Conservation (phyloP, 352 stramenopile species). For the Lagenidium sp. region DNA sequence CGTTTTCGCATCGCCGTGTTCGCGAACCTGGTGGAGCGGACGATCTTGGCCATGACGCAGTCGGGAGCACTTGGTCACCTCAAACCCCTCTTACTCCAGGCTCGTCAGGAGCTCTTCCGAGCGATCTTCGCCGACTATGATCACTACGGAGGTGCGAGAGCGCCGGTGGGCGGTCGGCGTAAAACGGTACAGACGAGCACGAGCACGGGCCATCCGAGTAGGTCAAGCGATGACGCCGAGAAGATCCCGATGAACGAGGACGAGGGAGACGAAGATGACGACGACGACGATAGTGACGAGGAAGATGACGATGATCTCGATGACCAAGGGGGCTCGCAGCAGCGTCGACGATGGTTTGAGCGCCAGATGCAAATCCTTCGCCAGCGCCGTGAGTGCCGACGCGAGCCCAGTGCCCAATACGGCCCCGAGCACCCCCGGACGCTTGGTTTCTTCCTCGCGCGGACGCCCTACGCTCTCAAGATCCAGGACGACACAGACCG, state of each 20-base stretch:
- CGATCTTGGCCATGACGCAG: slow-evolving; percentile 22
- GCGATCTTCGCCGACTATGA: slow-evolving; percentile 42
- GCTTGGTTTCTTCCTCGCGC: slow-evolving; percentile 35
- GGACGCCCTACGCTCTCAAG: slow-evolving; percentile 31
- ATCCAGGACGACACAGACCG: slow-evolving; percentile 25
- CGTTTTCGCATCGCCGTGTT: slow-evolving; percentile 35
- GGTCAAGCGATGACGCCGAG: background rate
- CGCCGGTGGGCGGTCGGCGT: background rate
- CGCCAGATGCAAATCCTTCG: background rate
- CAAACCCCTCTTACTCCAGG: slow-evolving; percentile 18
- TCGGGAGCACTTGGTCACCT: slow-evolving; percentile 19
- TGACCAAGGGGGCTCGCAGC: background rate
- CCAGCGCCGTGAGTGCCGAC: too few species aligned
- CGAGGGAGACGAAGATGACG: slow-evolving; percentile 4
- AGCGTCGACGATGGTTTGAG: background rate
- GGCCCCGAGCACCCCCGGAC: slow-evolving; percentile 15
- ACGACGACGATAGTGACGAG: slow-evolving; percentile 8
- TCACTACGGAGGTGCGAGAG: too few species aligned
- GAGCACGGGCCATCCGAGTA: background rate
- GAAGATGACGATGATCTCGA: background rate
- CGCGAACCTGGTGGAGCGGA: slow-evolving; percentile 30
- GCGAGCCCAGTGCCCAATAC: slow-evolving; percentile 1
- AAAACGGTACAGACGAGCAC: background rate
- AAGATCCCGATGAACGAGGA: slow-evolving; percentile 2
- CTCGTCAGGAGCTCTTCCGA: slow-evolving; percentile 30